A percentile compares a stretch with the other conserved stretches of the same genome.
These are phyloP conservation scores for Meyerozyma sp. DNA, from an alignment of 1,139 yeast species.

Conservation along the genomic window DNA sequence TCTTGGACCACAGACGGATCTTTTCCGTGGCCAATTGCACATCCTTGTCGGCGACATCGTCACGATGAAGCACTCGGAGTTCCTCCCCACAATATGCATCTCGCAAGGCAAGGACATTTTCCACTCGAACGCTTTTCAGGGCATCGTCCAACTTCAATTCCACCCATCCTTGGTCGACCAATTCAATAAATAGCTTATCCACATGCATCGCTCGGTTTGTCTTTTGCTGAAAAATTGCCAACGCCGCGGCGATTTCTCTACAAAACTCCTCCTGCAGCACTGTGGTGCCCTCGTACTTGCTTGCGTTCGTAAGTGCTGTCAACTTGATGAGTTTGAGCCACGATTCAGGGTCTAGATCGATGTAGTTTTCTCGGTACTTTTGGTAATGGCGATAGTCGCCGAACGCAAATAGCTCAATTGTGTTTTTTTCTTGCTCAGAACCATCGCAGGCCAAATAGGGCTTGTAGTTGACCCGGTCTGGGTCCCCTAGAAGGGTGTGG, in stretches of 20 bases:
- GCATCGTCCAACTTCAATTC: constrained; percentile 6
- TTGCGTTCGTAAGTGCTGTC: constrained; percentile 4
- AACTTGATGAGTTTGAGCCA: constrained; percentile 6
- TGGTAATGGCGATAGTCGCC: constrained; percentile 7
- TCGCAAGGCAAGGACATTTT: constrained; percentile 5
- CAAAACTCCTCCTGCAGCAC: constrained; percentile 2
- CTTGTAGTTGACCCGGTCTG: neutral
- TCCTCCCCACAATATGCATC: constrained; percentile 7
- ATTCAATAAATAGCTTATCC: neutral
- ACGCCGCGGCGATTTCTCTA: constrained; percentile 2
- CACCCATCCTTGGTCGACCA: constrained; percentile 6
- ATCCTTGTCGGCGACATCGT: neutral
- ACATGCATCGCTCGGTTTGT: neutral
- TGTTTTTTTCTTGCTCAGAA: constrained; percentile 4
- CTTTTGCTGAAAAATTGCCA: neutral
- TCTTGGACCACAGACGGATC: neutral
- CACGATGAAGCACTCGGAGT: neutral
- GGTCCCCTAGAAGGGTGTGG: neutral
- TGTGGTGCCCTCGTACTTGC: constrained; percentile 1
- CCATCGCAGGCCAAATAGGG: neutral
- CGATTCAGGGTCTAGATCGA: constrained; percentile 2
- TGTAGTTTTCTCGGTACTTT: constrained; percentile 1
- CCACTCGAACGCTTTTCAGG: constrained; percentile 2
- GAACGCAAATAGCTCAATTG: constrained; percentile 10
- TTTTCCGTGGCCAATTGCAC: constrained; percentile 1